Base-by-base conservation (phyloP, 192 early-diverging fungal species). In the Obelidium mucronatum region DNA sequence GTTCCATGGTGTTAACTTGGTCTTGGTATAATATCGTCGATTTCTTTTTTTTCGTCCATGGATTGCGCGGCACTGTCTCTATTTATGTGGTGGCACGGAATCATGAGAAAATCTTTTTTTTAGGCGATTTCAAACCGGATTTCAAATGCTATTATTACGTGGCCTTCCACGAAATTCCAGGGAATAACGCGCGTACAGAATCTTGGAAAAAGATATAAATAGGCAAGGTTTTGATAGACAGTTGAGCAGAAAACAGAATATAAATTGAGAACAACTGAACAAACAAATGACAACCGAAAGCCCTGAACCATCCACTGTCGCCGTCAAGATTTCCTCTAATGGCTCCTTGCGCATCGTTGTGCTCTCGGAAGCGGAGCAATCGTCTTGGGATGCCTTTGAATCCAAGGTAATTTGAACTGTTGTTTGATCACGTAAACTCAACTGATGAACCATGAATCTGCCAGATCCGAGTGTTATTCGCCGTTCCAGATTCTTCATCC, bases 381-480 rank as follows among this genome's bases (percentile, higher is more conserved):
- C 31, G 3, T 40, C 64, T 17, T 76, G 74, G 74, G 15, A 35
- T 42, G 61, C 39, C 3, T 76, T 76, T 67, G 51, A 56, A 30
- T 22, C 44, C 17, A 66, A 56, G 31, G 73, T 74, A 44, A 2
- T 44, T 31, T 17, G 8, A 19, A 66, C 19, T 26, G 1, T 24
- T 62, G 17, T n/a, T 13, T 60, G 13, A 60, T 60, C 6, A 13
- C 6, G 24, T 60, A 19, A 19, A 6, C 19, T 48, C 44, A 48
- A 48, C 8, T 19, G 44, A 48, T 19, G 19, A 48, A 48, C 44
- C 11, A 58, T 24, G 17, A 58, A 58, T 58, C 11, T 19, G 19
- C 8, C 61, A 79, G 78, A 54, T 75, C 51, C 73, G 79, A 17
- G 34, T 52, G 8, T 19, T 61, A 4, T 78, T 81, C 61, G 13